Evolutionary conservation across 306 rosid genomes (phyloP), one percentile per base, ranked within the genome.

Genomic region (Alnus rubra): DNA sequence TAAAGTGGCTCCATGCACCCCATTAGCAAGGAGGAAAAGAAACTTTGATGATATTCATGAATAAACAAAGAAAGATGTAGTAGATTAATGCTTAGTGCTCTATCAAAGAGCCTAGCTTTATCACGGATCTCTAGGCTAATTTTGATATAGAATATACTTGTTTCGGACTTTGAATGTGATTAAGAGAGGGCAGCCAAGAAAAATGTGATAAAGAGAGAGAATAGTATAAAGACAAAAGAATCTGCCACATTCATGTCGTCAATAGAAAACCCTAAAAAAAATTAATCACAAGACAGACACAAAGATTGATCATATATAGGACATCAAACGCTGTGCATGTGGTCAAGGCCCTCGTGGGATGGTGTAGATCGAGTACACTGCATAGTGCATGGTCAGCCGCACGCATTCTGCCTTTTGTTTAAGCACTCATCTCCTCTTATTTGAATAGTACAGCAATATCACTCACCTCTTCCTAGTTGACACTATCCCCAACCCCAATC

Each of bases 121-220:
- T 72, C 55, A 74, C 69, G 59, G 18, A 67, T 55, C 69, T 80
- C 69, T 80, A 76, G 82, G 76, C 82, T 30, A 53, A 13, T 33
- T 14, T 4, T 63, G n/a, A 11, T 4, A 74, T 76, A 52, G 48
- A 16, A 62, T 28, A 65, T 47, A 72, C 68, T 76, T 76, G 78
- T 58, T 71, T 64, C 64, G 37, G 70, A 23, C 37, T 12, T 39
- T 71, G 13, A 45, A 28, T 16, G 50, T 67, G 70, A 64, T 35
- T 33, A 64, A 33, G 23, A 13, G 45, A 64, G 47, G 47, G 7
- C 47, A 30, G 23, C 70, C 70, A 64, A 35, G 47, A 33, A 64
- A 64, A 35, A 35, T 35, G 70, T 16, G 47, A 15, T 14, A 42
- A 67, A 67, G 48, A 39, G 12, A n/a, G 12, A n/a, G 49, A 67